Evolutionary conservation across 495 filamentous ascomycete species (phyloP), one percentile per base, ranked within the genome.

Genomic region (Lepraria neglecta): DNA sequence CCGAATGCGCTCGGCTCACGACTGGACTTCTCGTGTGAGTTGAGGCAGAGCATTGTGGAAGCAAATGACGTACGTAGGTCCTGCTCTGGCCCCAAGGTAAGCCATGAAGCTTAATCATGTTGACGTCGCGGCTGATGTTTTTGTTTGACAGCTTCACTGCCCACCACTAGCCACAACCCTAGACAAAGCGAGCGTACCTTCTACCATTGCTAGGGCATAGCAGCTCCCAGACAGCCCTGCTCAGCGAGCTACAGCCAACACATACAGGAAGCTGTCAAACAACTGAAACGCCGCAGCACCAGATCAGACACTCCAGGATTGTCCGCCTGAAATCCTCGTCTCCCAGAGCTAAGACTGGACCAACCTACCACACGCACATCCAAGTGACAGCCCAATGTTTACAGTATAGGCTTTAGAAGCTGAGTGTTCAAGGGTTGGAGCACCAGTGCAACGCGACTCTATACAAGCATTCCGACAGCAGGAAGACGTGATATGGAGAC

Each of bases 401-500:
- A 54, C 21, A 6, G 46, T 15, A 38, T 50, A 48, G 31, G 6
- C 14, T 7, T 28, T 7, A 11, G 15, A 44, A 31, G 10, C 6
- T 50, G 35, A 45, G 19, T 38, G 28, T 14, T 45, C 30, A 38
- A 42, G 21, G 24, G 19, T 40, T 15, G 44, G 56, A 58, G 30
- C n/a, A n/a, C 46, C 24, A 2, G 35, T n/a, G 27, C 27, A 44
- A 42, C 48, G 24, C 7, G 56, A 27, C 28, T 14, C 12, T 5
- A 19, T 10, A 12, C 11, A 24, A 27, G 9, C 47, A 40, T 3
- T 30, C 24, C 12, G 1, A 6, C 40, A 44, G 10, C 15, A 17
- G 9, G 28, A 15, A 53, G 40, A 53, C 17, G 24, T 21, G 2
- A 9, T 6, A 66, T 63, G 60, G 51, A 66, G 27, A 38, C 50